These are phyloP conservation scores for Heracleum sosnowskyi DNA, from an alignment of 129 eudicot genomes.

Conservation along the genomic window DNA sequence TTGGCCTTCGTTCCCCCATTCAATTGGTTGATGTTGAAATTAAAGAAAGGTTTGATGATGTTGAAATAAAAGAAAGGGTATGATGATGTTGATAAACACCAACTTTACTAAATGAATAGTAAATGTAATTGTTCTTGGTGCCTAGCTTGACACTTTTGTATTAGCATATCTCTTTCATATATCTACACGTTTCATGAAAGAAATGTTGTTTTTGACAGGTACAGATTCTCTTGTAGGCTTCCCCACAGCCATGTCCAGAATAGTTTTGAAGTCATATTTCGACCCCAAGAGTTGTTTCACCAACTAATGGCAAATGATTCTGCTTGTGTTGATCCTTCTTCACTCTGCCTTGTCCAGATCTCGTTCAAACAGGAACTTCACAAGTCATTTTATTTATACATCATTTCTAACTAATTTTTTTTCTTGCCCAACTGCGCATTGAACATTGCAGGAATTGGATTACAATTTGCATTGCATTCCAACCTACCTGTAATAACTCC, in stretches of 20 bases:
- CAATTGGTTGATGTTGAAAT: not conserved
- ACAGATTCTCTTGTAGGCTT: slow-evolving; percentile 16
- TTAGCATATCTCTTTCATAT: not conserved
- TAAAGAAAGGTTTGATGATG: slow-evolving; percentile 3
- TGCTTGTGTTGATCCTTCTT: not conserved
- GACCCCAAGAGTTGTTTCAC: no score
- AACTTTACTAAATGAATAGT: not conserved
- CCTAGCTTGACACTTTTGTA: slow-evolving; percentile 11
- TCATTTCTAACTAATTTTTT: no score
- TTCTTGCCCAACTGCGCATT: no score
- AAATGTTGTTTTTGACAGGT: not conserved
- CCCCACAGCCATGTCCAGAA: slow-evolving; percentile 34
- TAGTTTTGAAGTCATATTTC: slow-evolving; percentile 12
- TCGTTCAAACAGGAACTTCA: no score
- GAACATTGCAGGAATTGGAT: not conserved
- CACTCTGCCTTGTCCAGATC: no score
- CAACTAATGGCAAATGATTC: no score
- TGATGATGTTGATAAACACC: slow-evolving; percentile 16
- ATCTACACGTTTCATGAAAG: slow-evolving; percentile 16
- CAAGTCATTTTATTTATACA: no score
- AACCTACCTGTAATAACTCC: not conserved
- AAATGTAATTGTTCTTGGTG: slow-evolving; percentile 31
- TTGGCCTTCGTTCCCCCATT: slow-evolving; percentile 56
- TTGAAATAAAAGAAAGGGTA: slow-evolving; percentile 3
- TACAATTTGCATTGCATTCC: not conserved